Base-by-base conservation (phyloP, 345 rosid species). In the Arabidopsis arenosa region DNA sequence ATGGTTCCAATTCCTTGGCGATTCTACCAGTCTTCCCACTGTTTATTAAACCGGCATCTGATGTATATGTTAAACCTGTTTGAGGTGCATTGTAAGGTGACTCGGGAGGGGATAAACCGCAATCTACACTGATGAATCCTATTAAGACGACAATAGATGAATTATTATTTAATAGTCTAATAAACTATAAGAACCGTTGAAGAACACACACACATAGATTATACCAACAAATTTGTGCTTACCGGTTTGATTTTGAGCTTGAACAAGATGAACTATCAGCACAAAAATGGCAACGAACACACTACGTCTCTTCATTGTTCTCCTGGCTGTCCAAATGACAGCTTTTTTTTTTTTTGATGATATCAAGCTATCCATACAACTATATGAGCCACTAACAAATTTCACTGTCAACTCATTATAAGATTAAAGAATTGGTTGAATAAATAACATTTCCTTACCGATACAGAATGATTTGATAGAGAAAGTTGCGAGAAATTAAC, bases 41-140 rank as follows among this genome's bases (percentile, higher is more conserved):
- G 4, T 70, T 73, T 14, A 76, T 35, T 7, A 66, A 76, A 2
- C 18, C 39, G 5, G 23, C 66, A 59, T 85, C 83, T 1, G 88
- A 80, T 36, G 62, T 71, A 73, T 80, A 85, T 51, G 63, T 53
- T 26, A 85, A 40, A 3, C 63, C 66, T 1, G 79, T 78, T 4
- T 9, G 8, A 2, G 70, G 0, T 5, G 77, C 84, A 2, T 43
- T 39, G 26, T 80, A 81, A 47, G 63, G 63, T 12, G 74, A 45
- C 12, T 9, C 57, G 3, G 17, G 21, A 13, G 12, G 32, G 14
- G 73, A 28, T 53, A 79, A 74, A 2, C 86, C 84, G 11, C 84
- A 83, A 47, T 81, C 84, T 45, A 85, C 48, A 58, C 75, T 83
- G 21, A 78, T 76, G 71, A 79, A 81, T 53, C 80, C 82, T 83